Evolutionary conservation across 148 eudicot genomes (phyloP), one percentile per base, ranked within the genome.

Genomic region (Amaranthus cruentus): DNA sequence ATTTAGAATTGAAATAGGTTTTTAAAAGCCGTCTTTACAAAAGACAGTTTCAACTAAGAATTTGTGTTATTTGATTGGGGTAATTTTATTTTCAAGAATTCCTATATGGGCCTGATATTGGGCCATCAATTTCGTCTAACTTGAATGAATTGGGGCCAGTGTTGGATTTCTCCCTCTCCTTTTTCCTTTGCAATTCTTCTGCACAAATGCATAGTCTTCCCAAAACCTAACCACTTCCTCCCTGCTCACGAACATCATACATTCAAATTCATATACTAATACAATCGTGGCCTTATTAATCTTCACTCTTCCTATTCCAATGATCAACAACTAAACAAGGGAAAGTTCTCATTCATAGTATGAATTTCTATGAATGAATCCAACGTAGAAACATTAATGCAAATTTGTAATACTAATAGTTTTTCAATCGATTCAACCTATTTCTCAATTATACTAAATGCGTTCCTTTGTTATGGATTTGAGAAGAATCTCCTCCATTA

Each of bases 391-490:
- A 4, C 12, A 65, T 51, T 67, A 67, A 50, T 67, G 70, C 70
- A 49, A 50, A 50, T 56, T 2, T 28, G 38, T 28, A 15, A 1
- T 21, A 67, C n/a, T 50, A 2, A 4, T 47, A 14, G 5, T 15
- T 66, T 3, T 66, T 66, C 11, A 7, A 4, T 28, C 15, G n/a
- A 49, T 14, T 8, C 3, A 9, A 6, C 28, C 61, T 58, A 47
- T 56, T 59, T 48, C n/a, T 52, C 66, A 59, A 21, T 43, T 52
- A 38, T n/a, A 21, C 50, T 61, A 38, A 66, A 80, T 77, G 81
- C 78, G 71, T 66, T 52, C 74, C 9, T 63, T 63, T 46, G 11
- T 43, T 46, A 83, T 87, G 88, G 83, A 83, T 69, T 83, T 84
- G 73, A 83, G 83, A 78, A 84, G 76, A 79, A 57, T 80, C 18